Evolutionary conservation across 1,284 basidiomycete genomes (phyloP), one percentile per base, ranked within the genome.

Genomic region (Ganoderma multipileum): DNA sequence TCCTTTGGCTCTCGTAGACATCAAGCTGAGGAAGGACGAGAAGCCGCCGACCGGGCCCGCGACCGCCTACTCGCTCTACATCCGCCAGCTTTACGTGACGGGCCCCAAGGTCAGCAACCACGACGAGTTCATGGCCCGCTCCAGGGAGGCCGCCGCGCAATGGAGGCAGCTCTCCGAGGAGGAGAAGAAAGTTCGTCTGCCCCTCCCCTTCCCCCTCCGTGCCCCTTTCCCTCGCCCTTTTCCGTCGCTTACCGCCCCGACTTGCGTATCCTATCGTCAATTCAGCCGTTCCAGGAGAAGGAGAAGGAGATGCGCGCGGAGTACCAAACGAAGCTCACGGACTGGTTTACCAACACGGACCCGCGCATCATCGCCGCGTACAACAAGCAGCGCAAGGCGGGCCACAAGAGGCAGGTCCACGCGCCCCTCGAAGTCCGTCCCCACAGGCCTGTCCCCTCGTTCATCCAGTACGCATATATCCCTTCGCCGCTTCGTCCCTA

Each of bases 171-270:
- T 78, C 28, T 64, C 66, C 28, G 76, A 75, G 1, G 67, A 65
- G n/a, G 73, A 72, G 64, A 77, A 74, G 69, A 64, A 75, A 68
- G 76, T 76, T 33, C 23, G 67, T 64, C 4, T 9, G 5, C 33
- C 9, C 12, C 58, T 18, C 14, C 18, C 11, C n/a, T 5, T 9
- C 7, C 33, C 9, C 12, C 58, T 18, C 14, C 18, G 18, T 28
- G 11, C 38, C 26, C 12, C 16, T 20, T 11, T 26, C 38, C 28
- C 12, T 55, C 7, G 16, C n/a, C 47, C 12, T 33, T 16, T 18
- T 55, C 28, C 14, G 28, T 33, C 20, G 52, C 52, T 55, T 9
- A 55, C 28, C 52, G 23, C 18, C 18, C 5, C 28, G 28, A 5
- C 2, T 7, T 26, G 23, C 11, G n/a, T n/a, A n/a, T 39, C 38